A percentile compares a stretch with the other conserved stretches of the same genome.
These are phyloP conservation scores for Candida caryicola DNA, from an alignment of 805 yeast species.

Conservation along the genomic window DNA sequence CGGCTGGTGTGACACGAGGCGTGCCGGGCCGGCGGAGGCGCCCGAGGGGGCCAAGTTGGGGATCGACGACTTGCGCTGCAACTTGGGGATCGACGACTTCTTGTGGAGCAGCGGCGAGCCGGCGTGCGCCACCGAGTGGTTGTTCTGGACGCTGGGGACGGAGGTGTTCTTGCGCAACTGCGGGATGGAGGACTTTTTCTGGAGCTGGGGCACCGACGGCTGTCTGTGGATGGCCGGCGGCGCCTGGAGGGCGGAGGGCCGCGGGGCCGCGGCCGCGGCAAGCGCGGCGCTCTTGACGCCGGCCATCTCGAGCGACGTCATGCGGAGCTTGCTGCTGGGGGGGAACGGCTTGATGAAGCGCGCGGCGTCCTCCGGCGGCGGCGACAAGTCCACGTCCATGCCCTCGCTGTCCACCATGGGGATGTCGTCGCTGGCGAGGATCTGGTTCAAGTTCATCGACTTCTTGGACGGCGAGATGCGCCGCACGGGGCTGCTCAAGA, in stretches of 20 bases:
- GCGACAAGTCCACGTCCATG: conserved; percentile 1
- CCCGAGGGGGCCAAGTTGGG: conserved; percentile 1
- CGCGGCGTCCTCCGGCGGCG: background rate
- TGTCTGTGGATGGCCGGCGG: conserved; percentile 15
- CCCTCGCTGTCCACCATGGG: conserved; percentile 1
- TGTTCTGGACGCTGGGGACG: conserved; percentile 11
- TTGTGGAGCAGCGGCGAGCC: conserved; percentile 10
- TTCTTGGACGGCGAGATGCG: conserved; percentile 42
- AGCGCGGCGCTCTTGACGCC: conserved; percentile 21
- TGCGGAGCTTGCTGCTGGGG: conserved; percentile 22
- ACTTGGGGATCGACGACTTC: conserved; percentile 5
- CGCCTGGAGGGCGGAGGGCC: conserved; percentile 9
- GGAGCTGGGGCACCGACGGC: conserved; percentile 17
- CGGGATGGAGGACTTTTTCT: conserved; percentile 15
- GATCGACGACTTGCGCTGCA: conserved; percentile 4
- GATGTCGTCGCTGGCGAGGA: conserved; percentile 19
- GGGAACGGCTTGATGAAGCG: conserved; percentile 26
- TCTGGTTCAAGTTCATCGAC: conserved; percentile 33
- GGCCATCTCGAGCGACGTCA: conserved; percentile 34
- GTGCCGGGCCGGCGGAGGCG: background rate
- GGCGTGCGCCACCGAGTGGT: conserved; percentile 11
- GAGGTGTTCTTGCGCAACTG: conserved; percentile 15
- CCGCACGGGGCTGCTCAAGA: conserved; percentile 18
- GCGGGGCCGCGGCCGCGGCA: conserved; percentile 13
- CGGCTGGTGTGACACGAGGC: background rate